phyloP scores from a whole-genome alignment of 2,329 filamentous ascomycete species.

The Penicillium sp. region DNA sequence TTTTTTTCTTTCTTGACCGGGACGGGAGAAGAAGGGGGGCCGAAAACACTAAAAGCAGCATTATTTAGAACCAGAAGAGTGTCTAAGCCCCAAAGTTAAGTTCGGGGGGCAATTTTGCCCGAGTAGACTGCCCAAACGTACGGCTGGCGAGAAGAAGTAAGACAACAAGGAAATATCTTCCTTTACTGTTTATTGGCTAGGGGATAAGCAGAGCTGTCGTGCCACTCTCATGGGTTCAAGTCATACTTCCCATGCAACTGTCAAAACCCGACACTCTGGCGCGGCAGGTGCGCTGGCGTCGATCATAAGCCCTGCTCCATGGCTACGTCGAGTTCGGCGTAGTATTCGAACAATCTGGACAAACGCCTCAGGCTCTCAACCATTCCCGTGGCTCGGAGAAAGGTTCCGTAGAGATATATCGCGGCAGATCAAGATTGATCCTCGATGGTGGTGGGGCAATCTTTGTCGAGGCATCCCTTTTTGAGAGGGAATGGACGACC shows the following conservation, averaged over 20 bases:
- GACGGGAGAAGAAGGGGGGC: constrained; percentile 2
- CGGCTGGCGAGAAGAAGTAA: background rate
- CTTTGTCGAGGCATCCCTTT: background rate
- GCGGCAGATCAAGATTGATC: constrained; percentile 1
- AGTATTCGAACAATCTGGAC: constrained; percentile 10
- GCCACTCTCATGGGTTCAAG: constrained; percentile 2
- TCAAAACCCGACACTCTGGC: constrained; percentile 33
- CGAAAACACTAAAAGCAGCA: background rate
- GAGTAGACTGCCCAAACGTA: constrained; percentile 2
- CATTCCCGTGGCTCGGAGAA: background rate
- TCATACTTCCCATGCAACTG: constrained; percentile 18
- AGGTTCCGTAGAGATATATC: background rate
- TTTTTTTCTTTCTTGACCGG: background rate
- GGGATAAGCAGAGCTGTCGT: too few relatives aligned
- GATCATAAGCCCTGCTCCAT: constrained; percentile 16
- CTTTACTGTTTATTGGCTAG: background rate
- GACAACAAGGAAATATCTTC: background rate
- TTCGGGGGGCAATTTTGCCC: constrained; percentile 3
- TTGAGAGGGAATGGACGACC: background rate
- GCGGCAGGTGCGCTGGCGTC: constrained; percentile 23
- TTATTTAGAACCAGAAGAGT: background rate
- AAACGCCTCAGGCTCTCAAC: constrained; percentile 8
- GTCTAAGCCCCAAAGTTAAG: background rate
- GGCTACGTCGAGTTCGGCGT: background rate
- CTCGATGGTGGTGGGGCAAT: constrained; percentile 3